Base-by-base conservation (phyloP, 495 filamentous ascomycete genomes). In the Immersiella caudata region DNA sequence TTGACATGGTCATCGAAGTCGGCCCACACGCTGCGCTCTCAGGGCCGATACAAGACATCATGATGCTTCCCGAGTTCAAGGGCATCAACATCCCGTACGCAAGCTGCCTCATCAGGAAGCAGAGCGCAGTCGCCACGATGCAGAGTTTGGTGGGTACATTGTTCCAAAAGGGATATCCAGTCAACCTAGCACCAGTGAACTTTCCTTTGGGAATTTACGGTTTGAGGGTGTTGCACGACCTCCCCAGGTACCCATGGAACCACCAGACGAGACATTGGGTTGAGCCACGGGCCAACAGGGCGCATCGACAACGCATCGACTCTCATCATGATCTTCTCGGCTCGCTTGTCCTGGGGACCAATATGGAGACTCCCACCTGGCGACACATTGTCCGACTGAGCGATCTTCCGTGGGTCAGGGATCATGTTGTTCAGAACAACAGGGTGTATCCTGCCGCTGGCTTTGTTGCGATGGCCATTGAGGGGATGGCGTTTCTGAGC, bases 371-470 rank as follows among this genome's bases (percentile, higher is more conserved):
- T 16, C 83, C 81, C 0, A 67, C 82, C 54, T 83, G 76, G 81
- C 49, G 80, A 68, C 67, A 75, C 35, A 70, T 76, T n/a, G 51
- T 87, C 12, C 73, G 77, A 1, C 52, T 78, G 0, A 65, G 64
- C 0, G 83, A 87, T 58, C 51, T 78, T 0, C 81, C 82, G 0
- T 88, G 84, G 85, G 50, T 86, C 0, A 51, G 71, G 1, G 83
- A 84, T 29, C 85, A 87, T 67, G 58, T 68, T 21, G 66, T 79
- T 0, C 76, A 79, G 58, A 68, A 67, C n/a, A 74, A 74, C 50
- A 75, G 74, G 33, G 72, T 90, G 0, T 86, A 86, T 51, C 87
- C 88, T 1, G 86, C 79, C 12, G 80, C 86, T 5, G 83, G 80
- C 0, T 87, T 84, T 64, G 68, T 84, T 14, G 71, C 77, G 5